Conservation (phyloP, 371 early-diverging fungal genomes). For the Synchytrium microbalum region DNA sequence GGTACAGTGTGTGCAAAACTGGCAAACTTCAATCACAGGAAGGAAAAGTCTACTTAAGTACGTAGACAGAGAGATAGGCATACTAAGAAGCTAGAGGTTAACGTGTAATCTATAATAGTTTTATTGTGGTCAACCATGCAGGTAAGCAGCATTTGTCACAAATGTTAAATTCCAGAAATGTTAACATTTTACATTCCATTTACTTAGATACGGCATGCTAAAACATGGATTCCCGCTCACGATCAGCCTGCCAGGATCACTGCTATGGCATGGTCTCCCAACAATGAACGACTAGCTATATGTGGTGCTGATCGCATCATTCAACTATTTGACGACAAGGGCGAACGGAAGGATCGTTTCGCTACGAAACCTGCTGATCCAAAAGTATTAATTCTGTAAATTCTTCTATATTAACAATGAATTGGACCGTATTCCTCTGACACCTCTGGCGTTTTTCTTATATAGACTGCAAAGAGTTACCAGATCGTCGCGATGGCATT, state of each 20-base stretch:
- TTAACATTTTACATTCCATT: neutral
- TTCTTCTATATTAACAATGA: constrained; percentile 4
- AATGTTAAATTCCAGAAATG: too few relatives aligned
- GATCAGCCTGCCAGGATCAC: constrained; percentile 33
- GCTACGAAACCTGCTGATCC: constrained; percentile 49
- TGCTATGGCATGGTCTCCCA: constrained; percentile 45
- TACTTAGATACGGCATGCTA: constrained; percentile 40
- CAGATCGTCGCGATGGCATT: constrained; percentile 29
- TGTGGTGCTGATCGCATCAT: constrained; percentile 38
- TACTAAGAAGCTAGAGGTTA: too few relatives aligned
- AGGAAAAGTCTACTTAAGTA: too few relatives aligned
- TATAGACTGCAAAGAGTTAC: constrained; percentile 22
- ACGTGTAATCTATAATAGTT: too few relatives aligned
- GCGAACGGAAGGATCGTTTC: constrained; percentile 52
- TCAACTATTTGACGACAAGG: constrained; percentile 47
- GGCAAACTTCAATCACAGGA: too few relatives aligned
- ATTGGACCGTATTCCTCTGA: neutral
- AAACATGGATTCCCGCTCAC: constrained; percentile 32
- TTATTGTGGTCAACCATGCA: too few relatives aligned
- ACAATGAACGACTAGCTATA: constrained; percentile 46
- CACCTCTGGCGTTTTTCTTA: neutral
- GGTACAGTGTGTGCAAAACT: too few relatives aligned
- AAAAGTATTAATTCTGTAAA: constrained; percentile 18
- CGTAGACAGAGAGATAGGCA: too few relatives aligned
- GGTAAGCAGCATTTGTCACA: too few relatives aligned